Evolutionary conservation across 2,329 filamentous ascomycete species (phyloP), one percentile per base, ranked within the genome.

Genomic region (Nemania sp.): DNA sequence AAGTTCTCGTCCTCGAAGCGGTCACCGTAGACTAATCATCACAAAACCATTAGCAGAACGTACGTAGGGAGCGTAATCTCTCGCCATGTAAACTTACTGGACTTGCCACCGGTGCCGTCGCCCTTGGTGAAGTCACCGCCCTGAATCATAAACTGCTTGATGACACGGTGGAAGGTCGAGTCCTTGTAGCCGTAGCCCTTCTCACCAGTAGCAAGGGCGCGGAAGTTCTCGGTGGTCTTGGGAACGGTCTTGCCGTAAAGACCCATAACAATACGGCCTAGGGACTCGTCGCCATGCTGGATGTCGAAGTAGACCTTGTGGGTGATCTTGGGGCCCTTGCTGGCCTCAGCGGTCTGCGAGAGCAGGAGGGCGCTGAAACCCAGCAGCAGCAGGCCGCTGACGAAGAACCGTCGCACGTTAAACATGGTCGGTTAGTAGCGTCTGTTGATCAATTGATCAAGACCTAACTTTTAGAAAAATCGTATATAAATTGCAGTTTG

Each of bases 271-370:
- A 97, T 86, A 70, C 91, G 89, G 69, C 93, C 93, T 49, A 95
- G 78, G 55, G 86, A 80, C 82, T 93, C 85, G 72, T 93, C 93
- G 77, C 91, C 93, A 77, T 93, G 90, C 76, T 86, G 83, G 73
- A 97, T 90, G 81, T 96, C 93, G 81, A 97, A 95, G 87, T 89
- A 96, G 82, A 96, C 93, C 89, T 97, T 97, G 87, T 93, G 87
- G 77, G 94, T 98, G 85, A 98, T 95, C 89, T 96, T 97, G 71
- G 93, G 95, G 54, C 96, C 95, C 85, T 95, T 93, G 73, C 85
- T 85, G 62, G 92, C 92, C 75, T 92, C 89, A 68, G 88, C 89
- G 38, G 89, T 87, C 82, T 93, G 90, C 74, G 91, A 87, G 79
- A 97, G 55, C 45, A 71, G 45, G 29, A 70, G 49, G 22, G 62